Conservation (phyloP, 257 asterid species). For the Fraxinus excelsior region DNA sequence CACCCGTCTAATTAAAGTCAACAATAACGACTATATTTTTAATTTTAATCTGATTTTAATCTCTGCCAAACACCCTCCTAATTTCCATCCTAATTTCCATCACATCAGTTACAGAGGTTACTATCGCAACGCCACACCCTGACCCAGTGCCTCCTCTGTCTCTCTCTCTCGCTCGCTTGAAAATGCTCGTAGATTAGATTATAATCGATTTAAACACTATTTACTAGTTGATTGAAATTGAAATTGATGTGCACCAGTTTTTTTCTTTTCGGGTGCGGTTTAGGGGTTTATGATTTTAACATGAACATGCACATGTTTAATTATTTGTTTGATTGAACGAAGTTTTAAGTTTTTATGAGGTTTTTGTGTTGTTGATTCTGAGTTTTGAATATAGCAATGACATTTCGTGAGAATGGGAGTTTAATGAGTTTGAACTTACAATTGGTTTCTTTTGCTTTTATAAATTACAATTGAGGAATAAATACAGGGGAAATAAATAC, state of each 20-base stretch:
- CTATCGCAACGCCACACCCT: slow-evolving; percentile 24
- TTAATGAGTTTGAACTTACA: slow-evolving; percentile 19
- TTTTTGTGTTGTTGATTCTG: not conserved
- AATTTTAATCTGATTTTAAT: too few species aligned
- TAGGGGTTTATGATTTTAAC: slow-evolving; percentile 33
- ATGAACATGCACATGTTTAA: slow-evolving; percentile 34
- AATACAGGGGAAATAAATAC: not conserved
- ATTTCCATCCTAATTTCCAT: not conserved
- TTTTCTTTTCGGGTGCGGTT: slow-evolving; percentile 7
- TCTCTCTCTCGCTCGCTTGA: slow-evolving; percentile 7
- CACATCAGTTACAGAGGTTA: slow-evolving; percentile 25
- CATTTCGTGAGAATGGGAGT: slow-evolving; percentile 29
- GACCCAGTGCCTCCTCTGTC: slow-evolving; percentile 36
- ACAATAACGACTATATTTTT: too few species aligned
- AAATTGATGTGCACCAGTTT: not conserved
- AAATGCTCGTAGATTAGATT: not conserved
- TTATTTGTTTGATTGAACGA: slow-evolving; percentile 11
- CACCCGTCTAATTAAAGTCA: too few species aligned
- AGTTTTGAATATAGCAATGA: slow-evolving; percentile 25
- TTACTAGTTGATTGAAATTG: slow-evolving; percentile 27
- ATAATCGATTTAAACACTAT: not conserved
- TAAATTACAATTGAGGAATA: slow-evolving; percentile 22
- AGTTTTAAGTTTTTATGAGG: slow-evolving; percentile 2
- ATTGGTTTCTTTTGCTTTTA: not conserved
- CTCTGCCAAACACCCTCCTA: too few species aligned